Evolutionary conservation across 192 early-diverging fungal genomes (phyloP), one percentile per base, ranked within the genome.

Genomic region (Rhizophagus prolifer): DNA sequence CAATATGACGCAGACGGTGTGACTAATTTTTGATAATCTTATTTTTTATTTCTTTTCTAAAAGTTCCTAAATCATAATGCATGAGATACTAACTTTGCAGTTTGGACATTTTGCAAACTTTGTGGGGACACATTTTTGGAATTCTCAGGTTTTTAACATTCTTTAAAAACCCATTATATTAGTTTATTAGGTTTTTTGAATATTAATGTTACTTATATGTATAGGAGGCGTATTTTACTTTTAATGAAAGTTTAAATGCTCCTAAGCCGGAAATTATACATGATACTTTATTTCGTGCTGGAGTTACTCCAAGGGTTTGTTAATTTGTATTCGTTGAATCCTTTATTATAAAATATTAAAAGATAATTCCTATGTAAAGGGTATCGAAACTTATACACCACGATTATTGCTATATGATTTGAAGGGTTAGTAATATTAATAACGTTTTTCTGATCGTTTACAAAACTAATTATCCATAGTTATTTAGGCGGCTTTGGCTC

Each of bases 81-180:
- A 63, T 28, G 61, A 30, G 21, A 63, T 28, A 63, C 78, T 98
- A n/a, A 96, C 97, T 9, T 79, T 98, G 26, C 96, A 97, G 84
- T 87, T 97, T 79, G 97, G 97, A 36, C 90, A 94, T 30, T 81
- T 84, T 60, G 88, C 96, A 58, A 96, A 95, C 81, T 96, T 90
- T 82, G 92, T 94, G 3, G 95, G 94, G 13, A 89, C 94, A 21
- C 96, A 98, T 83, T 95, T 90, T 77, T 98, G 96, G 95, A 98
- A 97, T 81, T 84, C 92, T 21, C 92, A 94, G 86, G 94, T 92
- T 80, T 50, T 25, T 1, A 59, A 12, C 19, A 30, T 54, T 69
- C 4, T 30, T 59, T 34, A 19, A n/a, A 31, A 28, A 1, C 3
- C 10, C 44, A 19, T 26, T 28, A 26, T 54, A 4, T 13, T 50